Evolutionary conservation across 441 rosid species (phyloP).

Genomic region (Populus hybrid): DNA sequence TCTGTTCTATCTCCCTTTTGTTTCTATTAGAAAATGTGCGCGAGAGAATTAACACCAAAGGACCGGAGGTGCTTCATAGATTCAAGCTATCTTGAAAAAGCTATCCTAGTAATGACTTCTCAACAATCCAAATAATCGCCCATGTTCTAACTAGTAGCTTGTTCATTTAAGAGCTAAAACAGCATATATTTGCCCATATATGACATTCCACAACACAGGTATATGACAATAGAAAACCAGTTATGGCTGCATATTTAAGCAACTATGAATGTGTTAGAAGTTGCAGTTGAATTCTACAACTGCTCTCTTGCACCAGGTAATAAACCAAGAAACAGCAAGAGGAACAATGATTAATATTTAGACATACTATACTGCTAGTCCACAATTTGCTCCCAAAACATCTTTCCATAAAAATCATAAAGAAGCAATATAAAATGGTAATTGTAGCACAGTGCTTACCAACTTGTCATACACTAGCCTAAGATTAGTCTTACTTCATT

Average conservation of each 20-base stretch:
- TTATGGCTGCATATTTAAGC: not conserved
- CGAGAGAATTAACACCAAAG: not conserved
- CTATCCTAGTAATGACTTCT: not conserved
- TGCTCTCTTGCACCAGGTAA: not conserved
- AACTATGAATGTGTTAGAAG: not conserved
- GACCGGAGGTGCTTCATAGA: not conserved
- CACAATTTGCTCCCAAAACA: not conserved
- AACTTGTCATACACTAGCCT: not conserved
- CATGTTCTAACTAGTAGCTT: not conserved
- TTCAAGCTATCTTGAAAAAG: not conserved
- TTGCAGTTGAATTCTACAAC: not conserved
- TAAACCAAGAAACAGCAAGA: not conserved
- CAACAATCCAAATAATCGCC: not conserved
- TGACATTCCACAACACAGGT: not conserved
- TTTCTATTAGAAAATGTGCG: not conserved
- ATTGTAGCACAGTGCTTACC: not conserved
- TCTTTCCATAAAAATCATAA: not conserved
- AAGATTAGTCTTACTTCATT: not conserved
- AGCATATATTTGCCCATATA: not conserved
- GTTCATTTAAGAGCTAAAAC: not conserved
- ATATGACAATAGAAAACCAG: not conserved
- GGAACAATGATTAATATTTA: not conserved
- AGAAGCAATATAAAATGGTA: not conserved
- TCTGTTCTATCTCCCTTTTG: not conserved
- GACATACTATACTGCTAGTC: not conserved